phyloP scores from a whole-genome alignment of 306 rosid species.

The Trifolium repens region DNA sequence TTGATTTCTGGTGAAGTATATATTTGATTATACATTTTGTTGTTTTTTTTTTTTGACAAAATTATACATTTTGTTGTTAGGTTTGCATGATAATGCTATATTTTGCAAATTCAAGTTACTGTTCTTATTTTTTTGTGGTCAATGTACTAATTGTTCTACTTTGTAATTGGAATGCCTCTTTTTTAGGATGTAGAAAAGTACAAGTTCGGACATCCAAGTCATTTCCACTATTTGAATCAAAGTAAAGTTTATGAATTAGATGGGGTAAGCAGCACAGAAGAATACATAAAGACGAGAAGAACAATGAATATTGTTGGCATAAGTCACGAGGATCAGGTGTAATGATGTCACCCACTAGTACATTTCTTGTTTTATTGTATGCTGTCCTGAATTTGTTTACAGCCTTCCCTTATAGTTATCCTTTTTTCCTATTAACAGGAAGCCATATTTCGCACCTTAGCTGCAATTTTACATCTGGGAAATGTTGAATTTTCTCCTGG shows the following conservation, averaged over 20 bases:
- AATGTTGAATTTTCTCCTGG: slow-evolving; percentile 76
- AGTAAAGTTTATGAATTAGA: slow-evolving; percentile 86
- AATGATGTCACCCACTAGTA: slow-evolving; percentile 30
- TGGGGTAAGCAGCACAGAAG: slow-evolving; percentile 87
- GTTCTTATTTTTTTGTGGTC: slow-evolving; percentile 30
- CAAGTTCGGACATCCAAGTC: slow-evolving; percentile 79
- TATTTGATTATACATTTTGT: slow-evolving; percentile 16
- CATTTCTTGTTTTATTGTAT: slow-evolving; percentile 22
- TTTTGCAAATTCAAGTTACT: slow-evolving; percentile 26
- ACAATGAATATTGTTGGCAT: slow-evolving; percentile 97
- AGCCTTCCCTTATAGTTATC: slow-evolving; percentile 25
- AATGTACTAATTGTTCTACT: slow-evolving; percentile 37
- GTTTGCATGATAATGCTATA: slow-evolving; percentile 32
- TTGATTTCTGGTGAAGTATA: slow-evolving; percentile 32
- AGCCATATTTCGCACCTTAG: slow-evolving; percentile 80
- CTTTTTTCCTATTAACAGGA: slow-evolving; percentile 55
- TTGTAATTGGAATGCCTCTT: slow-evolving; percentile 42
- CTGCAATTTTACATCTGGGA: slow-evolving; percentile 90
- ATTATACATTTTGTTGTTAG: slow-evolving; percentile 11
- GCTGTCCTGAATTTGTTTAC: slow-evolving; percentile 23
- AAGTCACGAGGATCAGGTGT: slow-evolving; percentile 83
- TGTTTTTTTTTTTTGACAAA: slow-evolving; percentile 18
- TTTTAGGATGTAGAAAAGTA: slow-evolving; percentile 90
- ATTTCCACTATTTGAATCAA: slow-evolving; percentile 91
- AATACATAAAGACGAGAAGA: slow-evolving; percentile 79